phyloP scores from a whole-genome alignment of 2,329 filamentous ascomycete species.

The Epichloe elymi region DNA sequence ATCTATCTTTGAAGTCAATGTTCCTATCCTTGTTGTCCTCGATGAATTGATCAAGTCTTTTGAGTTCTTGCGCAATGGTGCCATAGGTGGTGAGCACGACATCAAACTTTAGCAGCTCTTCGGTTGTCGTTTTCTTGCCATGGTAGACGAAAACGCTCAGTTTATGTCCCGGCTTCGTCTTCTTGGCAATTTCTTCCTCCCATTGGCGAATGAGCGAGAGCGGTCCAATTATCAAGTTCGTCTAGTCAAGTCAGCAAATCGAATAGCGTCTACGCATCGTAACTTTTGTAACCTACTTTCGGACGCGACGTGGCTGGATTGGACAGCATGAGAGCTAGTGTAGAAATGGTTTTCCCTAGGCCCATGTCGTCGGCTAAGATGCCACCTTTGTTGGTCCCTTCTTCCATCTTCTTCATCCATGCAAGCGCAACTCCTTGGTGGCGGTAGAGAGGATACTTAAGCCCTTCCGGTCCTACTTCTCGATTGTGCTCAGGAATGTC shows the following conservation, averaged over 20 bases:
- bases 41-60: constrained; percentile 42
- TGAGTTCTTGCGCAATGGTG: constrained; percentile 52
- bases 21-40: constrained; percentile 31
- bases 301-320: constrained; percentile 39
- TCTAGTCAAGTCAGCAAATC: constrained; percentile 35
- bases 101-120: constrained; percentile 54
- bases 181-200: constrained; percentile 64
- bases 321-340: constrained; percentile 61
- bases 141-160: constrained; percentile 60
- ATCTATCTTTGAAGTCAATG: constrained; percentile 24
- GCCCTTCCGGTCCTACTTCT: constrained; percentile 54
- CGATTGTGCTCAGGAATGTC: constrained; percentile 48
- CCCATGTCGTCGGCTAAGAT: constrained; percentile 93
- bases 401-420: constrained; percentile 76
- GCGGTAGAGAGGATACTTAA: constrained; percentile 58
- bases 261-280: constrained; percentile 28
- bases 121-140: constrained; percentile 46
- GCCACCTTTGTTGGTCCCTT: constrained; percentile 66
- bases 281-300: constrained; percentile 17
- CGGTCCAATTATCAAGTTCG: constrained; percentile 72
- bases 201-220: constrained; percentile 73
- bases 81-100: constrained; percentile 81
- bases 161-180: constrained; percentile 45
- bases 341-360: constrained; percentile 78
- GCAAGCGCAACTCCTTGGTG: constrained; percentile 74